phyloP scores from a whole-genome alignment of 2,329 filamentous ascomycete genomes.

The Botryotinia calthae region DNA sequence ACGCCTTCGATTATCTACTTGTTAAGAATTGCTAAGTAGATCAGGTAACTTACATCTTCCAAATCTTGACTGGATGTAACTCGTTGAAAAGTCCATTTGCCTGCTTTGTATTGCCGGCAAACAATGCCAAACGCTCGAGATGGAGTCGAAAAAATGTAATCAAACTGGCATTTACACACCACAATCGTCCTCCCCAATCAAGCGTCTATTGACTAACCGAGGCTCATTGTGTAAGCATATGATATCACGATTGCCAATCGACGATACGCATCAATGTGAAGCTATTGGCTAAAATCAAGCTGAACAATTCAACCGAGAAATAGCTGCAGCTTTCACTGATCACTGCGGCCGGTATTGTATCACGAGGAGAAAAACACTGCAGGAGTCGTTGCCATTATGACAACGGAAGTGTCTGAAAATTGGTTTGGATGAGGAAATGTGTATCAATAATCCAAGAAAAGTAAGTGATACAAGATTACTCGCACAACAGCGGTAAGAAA shows the following conservation, averaged over 20 bases:
- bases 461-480: conserved; percentile 17
- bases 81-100: neutral
- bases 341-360: conserved; percentile 2
- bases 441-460: conserved; percentile 17
- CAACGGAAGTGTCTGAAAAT: neutral
- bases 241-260: neutral
- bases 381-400: conserved; percentile 12
- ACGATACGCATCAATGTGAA: neutral
- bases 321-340: conserved; percentile 10
- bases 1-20: neutral
- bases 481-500: conserved; percentile 19
- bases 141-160: neutral
- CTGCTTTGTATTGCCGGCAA: neutral
- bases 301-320: neutral
- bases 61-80: neutral
- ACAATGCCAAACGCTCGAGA: neutral
- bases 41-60: neutral
- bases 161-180: neutral
- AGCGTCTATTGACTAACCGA: neutral
- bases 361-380: conserved; percentile 8
- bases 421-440: conserved; percentile 8
- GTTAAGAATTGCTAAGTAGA: neutral
- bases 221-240: neutral
- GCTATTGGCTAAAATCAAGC: conserved; percentile 5
- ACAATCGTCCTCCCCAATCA: neutral